Percentiles rank a stretch among this genome's conserved stretches.
Evolutionary conservation across 2,329 filamentous ascomycete species (phyloP).

Genomic region (Neoscytalidium dimidiatum): DNA sequence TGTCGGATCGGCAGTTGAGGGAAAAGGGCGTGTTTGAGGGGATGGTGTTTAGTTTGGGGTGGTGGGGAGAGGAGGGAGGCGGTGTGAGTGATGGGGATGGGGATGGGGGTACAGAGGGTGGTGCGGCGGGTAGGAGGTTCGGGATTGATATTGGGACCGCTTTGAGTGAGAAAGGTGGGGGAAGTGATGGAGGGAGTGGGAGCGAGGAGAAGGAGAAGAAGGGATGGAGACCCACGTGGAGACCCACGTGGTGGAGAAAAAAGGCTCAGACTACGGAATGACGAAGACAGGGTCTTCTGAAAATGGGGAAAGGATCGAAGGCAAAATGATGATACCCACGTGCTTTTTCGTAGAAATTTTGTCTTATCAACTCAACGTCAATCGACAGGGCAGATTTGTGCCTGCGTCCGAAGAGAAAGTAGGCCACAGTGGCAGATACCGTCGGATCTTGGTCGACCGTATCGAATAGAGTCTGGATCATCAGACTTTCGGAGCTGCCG

Average conservation of each 20-base stretch:
- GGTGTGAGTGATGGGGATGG: not conserved
- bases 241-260: not conserved
- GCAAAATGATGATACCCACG: not conserved
- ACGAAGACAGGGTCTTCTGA: not conserved
- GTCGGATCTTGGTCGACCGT: too few relatives aligned
- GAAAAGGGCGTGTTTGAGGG: not conserved
- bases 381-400: not conserved
- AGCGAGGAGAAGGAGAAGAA: not conserved
- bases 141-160: slow-evolving; percentile 1
- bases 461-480: too few relatives aligned
- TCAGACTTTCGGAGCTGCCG: too few relatives aligned
- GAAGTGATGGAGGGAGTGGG: not conserved
- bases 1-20: not conserved
- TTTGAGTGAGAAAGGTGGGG: not conserved
- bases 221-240: not conserved
- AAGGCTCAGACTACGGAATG: not conserved
- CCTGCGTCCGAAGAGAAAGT: not conserved
- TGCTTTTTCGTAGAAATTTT: not conserved
- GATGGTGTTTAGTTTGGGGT: not conserved
- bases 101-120: not conserved
- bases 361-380: not conserved
- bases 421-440: not conserved
- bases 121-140: not conserved
- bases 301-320: not conserved
- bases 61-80: not conserved